Base-by-base conservation (phyloP, 768 basidiomycete genomes). In the Leucosporidium yakuticum region DNA sequence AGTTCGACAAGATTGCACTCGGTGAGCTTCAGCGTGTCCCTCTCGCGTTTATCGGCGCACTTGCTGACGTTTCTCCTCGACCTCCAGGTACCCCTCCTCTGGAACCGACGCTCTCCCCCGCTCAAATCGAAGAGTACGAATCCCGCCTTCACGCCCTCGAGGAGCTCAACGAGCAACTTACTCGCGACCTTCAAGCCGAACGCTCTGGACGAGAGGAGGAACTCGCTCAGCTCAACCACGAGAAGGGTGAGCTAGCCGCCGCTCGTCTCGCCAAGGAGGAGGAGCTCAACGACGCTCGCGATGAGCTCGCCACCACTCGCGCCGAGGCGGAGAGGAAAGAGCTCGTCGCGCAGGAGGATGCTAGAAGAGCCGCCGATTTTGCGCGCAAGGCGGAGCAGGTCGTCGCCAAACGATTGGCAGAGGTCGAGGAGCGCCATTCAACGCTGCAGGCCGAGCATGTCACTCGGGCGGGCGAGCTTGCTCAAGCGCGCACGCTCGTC, bases 1-100 rank as follows among this genome's bases (percentile, higher is more conserved):
- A 88, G 2, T 93, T 96, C 75, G 92, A 94, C 73, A 84, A 86
- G 70, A 87, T 94, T 73, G 88, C 89, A 4, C 90, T 49, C 69
- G 53, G 65, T 69, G n/a, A 67, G 67, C 44, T 60, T 60, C 27
- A n/a, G n/a, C n/a, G n/a, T n/a, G 23, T 50, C 32, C 0, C 34
- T 65, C 63, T 44, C 14, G 34, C 5, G 5, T 36, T 5, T 12
- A 5, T 5, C 39, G 11, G 11, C 2, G 2, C 2, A 44, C 14
- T 15, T 15, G 39, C 39, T 44, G 14, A 44, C 39, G 8, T 3
- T 44, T 15, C 39, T 44, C 39, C 39, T 15, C 39, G 39, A 8
- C 39, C 39, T 3, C n/a, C 39, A 44, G 39, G 39, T 8, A 44
- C 39, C 14, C 39, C 39, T 15, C 39, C 39, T 44, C 6, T 15